Evolutionary conservation across 73 alveolate species (phyloP), one percentile per base, ranked within the genome.

Genomic region (Loxodes magnus): DNA sequence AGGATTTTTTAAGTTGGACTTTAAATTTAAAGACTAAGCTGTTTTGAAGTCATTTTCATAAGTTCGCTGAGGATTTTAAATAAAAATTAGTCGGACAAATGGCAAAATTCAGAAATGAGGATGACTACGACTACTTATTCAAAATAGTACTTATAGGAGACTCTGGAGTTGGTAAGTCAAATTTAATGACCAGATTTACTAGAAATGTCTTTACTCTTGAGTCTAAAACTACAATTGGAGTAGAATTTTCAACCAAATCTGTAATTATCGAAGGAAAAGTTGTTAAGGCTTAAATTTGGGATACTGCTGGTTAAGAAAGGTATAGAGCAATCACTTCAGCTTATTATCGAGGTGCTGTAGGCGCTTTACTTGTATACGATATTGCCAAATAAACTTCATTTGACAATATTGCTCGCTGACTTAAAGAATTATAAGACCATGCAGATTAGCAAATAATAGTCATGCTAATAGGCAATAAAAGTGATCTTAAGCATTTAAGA

Each of bases 141-240:
- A 83, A 83, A 56, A 53, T 72, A 39, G 78, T 84, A 30, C 57
- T 82, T 22, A 50, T 84, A 4, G 93, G 96, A 31, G 80, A 84
- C 48, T 54, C 66, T 16, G 76, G 67, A 1, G 89, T 79, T 0
- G 93, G 89, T 4, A 79, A 79, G 33, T 62, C 88, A 24, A 44
- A 67, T 43, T 27, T 74, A 12, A 20, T 74, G 31, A 52, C 71
- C 24, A 22, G 84, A 29, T 46, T 74, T 22, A 70, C 88, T 22
- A 70, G 60, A 4, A 74, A 74, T 33, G 73, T 70, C 44, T 74
- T 74, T 26, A 70, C 21, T 30, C 51, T 44, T 15, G 81, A 74
- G 22, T 48, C 64, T 28, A 51, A 56, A 23, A 63, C 62, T 31
- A 74, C 85, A 36, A 56, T 61, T 2, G 88, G 85, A 1, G 80